These are phyloP conservation scores for Leptodermis oblonga DNA, from an alignment of 257 asterid species.

Conservation along the genomic window DNA sequence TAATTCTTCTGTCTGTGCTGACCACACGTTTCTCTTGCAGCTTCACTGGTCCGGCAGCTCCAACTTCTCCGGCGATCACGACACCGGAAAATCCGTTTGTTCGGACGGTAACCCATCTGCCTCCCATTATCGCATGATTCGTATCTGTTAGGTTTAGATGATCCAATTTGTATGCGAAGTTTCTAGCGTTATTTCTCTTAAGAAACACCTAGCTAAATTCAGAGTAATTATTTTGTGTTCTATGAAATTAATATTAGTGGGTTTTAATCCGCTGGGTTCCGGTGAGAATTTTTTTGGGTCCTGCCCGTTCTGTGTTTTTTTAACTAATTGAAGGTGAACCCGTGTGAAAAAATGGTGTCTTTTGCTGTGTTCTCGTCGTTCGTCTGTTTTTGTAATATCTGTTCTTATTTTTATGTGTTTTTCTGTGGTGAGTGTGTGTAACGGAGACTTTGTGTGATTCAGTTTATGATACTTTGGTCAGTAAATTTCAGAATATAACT, in stretches of 20 bases:
- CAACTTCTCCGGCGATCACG: slow-evolving; percentile 6
- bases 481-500: background rate
- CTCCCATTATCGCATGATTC: too few species aligned
- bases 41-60: slow-evolving; percentile 3
- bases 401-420: background rate
- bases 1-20: slow-evolving; percentile 14
- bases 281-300: too few species aligned
- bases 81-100: background rate
- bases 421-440: background rate
- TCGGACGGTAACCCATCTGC: slow-evolving; percentile 2
- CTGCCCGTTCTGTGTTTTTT: background rate
- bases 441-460: background rate
- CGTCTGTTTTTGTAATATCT: background rate
- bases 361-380: background rate
- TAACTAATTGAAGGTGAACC: background rate
- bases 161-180: background rate
- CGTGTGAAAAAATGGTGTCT: background rate
- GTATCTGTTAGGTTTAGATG: background rate
- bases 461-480: background rate
- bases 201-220: background rate
- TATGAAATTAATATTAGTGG: background rate
- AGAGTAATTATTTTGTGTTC: background rate
- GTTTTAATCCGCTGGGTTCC: background rate
- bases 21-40: slow-evolving; percentile 22
- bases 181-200: background rate